Base-by-base conservation (phyloP, 1,139 yeast genomes). In the Yamadazyma oceani region DNA sequence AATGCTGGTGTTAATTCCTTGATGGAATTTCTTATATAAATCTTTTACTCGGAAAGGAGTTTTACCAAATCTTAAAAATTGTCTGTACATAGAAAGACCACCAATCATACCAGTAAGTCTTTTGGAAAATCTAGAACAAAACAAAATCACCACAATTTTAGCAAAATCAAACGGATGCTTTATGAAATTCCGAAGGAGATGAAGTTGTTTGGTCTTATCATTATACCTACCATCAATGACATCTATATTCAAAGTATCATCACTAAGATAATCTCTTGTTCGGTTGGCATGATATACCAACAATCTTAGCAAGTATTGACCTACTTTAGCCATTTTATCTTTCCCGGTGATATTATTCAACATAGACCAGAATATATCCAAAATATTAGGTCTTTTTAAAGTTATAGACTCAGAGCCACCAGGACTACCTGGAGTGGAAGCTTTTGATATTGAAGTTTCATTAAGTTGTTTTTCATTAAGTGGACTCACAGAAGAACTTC, bases 61-160 rank as follows among this genome's bases (percentile, higher is more conserved):
- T 38, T 81, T 79, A 31, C 92, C 92, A 46, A 83, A 82, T 50
- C 94, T 68, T 44, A 84, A 62, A 42, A 81, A 71, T 53, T 82
- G 89, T 57, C 94, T 70, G 56, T 80, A 85, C 25, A 75, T 64
- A 5, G 81, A 71, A 33, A 84, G 60, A 19, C 79, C 80, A 14
- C 58, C 58, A 9, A 78, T 74, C 42, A 80, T 57, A 3, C 76
- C 80, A 2, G 49, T 44, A 28, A 55, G 46, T 34, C 55, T 44
- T 12, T 38, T 38, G 9, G 55, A 33, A 60, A 67, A 54, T 58
- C 73, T 49, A 49, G 61, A 45, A 59, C 70, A 49, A 60, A 70
- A 56, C 39, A 68, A 43, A 31, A 69, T 62, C 35, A 60, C 48
- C 5, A 75, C 50, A 2, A 72, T 55, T 34, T 62, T 55, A 15